Evolutionary conservation across 306 rosid genomes (phyloP), one percentile per base, ranked within the genome.

Genomic region (Luffa acutangula): DNA sequence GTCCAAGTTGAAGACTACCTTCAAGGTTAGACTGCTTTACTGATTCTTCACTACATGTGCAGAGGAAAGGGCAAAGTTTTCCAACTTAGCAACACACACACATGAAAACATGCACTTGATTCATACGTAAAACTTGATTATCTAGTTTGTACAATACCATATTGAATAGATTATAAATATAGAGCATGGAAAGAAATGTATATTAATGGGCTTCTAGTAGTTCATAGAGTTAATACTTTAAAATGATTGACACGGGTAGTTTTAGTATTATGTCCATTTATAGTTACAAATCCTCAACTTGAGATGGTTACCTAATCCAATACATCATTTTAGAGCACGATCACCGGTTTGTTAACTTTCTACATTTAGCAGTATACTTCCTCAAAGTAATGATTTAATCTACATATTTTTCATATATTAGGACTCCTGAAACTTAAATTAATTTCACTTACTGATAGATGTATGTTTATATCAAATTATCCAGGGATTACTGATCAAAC

Each of bases 1-100:
- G 89, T 81, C 97, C 98, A 81, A 78, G 79, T 86, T 93, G 90
- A 78, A 92, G 89, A 83, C 85, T 84, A 5, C 83, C 87, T 43
- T 89, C 87, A 59, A 73, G 52, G 65, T 86, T 75, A 54, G 95
- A 86, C 42, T 81, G 48, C 45, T 54, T 78, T 41, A 66, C 89
- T 67, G 85, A 79, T 85, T 88, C 91, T 84, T 94, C 91, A 72
- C 97, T 91, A 80, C 82, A 90, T 60, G 62, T 25, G 31, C 31
- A 25, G 31, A 1, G 76, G 72, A 72, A 59, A 65, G 76, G 72
- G 57, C 34, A 17, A 81, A 84, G 53, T 81, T 33, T 77, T 84
- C 77, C 20, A 64, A 81, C 65, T 78, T 75, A 84, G 59, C 58
- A 31, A 48, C 77, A 3, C 49, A 31, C 59, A 73, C 56, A 72